phyloP scores from a whole-genome alignment of 2,329 filamentous ascomycete species.

The Botryotinia calthae region DNA sequence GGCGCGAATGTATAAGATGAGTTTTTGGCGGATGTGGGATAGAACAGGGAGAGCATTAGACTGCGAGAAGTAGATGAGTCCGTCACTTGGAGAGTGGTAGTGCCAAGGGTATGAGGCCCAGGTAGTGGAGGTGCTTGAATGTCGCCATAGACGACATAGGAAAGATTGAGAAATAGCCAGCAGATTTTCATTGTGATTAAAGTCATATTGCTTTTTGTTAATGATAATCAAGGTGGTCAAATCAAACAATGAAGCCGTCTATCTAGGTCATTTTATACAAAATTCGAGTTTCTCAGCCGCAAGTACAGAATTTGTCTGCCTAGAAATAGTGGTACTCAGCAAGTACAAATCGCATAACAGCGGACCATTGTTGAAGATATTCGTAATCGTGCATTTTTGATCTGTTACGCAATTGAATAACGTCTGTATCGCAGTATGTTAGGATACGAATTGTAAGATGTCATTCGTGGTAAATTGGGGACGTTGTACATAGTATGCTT shows the following conservation, averaged over 20 bases:
- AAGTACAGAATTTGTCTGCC: not conserved
- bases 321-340: not conserved
- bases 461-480: not conserved
- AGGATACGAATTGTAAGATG: not conserved
- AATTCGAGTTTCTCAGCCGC: not conserved
- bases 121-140: conserved; percentile 13
- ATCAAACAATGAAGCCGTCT: not conserved
- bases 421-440: not conserved
- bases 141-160: not conserved
- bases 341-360: not conserved
- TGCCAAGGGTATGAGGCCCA: conserved; percentile 12
- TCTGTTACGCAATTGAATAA: not conserved
- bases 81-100: conserved; percentile 10
- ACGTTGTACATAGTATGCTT: not conserved
- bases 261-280: not conserved
- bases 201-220: not conserved
- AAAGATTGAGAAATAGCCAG: conserved; percentile 1
- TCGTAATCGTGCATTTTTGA: not conserved
- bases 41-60: conserved; percentile 22
- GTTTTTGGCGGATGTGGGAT: conserved; percentile 11
- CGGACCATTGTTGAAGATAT: not conserved
- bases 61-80: conserved; percentile 13
- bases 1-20: not conserved
- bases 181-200: conserved; percentile 6
- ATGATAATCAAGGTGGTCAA: not conserved